Conservation (phyloP, 495 filamentous ascomycete species). For the Penicillium lividum region DNA sequence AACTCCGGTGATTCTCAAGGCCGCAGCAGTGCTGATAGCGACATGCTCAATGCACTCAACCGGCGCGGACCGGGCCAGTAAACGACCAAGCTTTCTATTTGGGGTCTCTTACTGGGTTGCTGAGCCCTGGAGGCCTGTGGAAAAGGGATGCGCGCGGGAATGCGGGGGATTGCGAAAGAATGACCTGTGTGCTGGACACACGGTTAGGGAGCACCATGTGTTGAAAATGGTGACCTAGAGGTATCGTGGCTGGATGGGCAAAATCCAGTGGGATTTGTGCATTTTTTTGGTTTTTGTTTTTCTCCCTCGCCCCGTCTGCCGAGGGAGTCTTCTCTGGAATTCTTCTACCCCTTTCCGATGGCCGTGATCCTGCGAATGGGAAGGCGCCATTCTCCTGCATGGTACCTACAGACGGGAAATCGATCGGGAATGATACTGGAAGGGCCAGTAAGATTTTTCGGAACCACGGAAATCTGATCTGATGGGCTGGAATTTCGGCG, state of each 20-base stretch:
- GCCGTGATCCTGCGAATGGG: neutral
- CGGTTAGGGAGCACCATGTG: constrained; percentile 29
- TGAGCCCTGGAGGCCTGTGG: neutral
- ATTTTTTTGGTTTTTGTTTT: neutral
- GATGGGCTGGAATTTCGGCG: neutral
- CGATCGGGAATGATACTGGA: neutral
- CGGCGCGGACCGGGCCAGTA: constrained; percentile 36
- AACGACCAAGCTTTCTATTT: neutral
- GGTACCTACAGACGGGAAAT: neutral
- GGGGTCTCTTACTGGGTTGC: neutral
- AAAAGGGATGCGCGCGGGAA: constrained; percentile 11
- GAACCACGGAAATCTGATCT: neutral
- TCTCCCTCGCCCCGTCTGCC: neutral
- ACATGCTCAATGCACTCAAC: constrained; percentile 58
- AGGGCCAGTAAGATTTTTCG: neutral
- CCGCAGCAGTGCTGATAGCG: constrained; percentile 55
- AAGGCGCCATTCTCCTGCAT: neutral
- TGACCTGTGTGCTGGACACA: constrained; percentile 34
- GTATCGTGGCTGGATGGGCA: constrained; percentile 4
- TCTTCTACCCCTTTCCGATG: neutral
- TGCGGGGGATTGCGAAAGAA: constrained; percentile 18
- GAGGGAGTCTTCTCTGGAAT: neutral
- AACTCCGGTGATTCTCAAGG: constrained; percentile 46
- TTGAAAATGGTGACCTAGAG: constrained; percentile 15
- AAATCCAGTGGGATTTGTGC: neutral